Evolutionary conservation across 1,139 yeast genomes (phyloP), one percentile per base, ranked within the genome.

Genomic region (Diutina siamensis): DNA sequence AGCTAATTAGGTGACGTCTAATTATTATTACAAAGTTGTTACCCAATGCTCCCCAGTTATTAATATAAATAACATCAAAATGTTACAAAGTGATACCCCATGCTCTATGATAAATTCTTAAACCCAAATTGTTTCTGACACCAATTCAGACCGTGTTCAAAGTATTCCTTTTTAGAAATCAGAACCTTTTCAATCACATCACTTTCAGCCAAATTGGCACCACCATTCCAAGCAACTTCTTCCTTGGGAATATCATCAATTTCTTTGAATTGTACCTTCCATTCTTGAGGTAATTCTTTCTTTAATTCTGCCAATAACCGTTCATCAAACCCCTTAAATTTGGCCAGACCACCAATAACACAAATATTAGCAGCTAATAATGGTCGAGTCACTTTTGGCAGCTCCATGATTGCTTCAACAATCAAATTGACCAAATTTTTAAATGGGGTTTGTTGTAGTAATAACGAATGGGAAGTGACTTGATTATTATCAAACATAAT

Each of bases 91-190:
- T 35, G 19, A 4, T 10, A 4, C 19, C 25, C 25, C 19, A 18
- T 15, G 13, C 5, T n/a, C 4, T 25, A 32, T 33, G 35, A 13
- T 15, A 62, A 49, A 52, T 68, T 68, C 53, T 71, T 76, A 55
- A 75, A 80, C 1, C 88, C 88, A 65, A 83, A 83, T 56, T 83
- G 81, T 52, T 79, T 76, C 53, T 79, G 84, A 40, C 85, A 78
- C 82, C 87, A 82, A 52, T 81, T 84, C 15, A 81, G 72, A 0
- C 97, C 97, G 57, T 85, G 83, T 61, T 89, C 97, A 54, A 78
- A 73, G 57, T 88, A 89, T 47, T 89, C 97, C 50, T 79, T 78
- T 50, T 79, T 77, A 1, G 94, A 73, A 21, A 89, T 78, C 50
- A 78, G 71, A 8, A 83, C 74, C 46, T 74, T 70, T 12, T 68